Conservation (phyloP, 257 asterid genomes). For the Solanum etuberosum region DNA sequence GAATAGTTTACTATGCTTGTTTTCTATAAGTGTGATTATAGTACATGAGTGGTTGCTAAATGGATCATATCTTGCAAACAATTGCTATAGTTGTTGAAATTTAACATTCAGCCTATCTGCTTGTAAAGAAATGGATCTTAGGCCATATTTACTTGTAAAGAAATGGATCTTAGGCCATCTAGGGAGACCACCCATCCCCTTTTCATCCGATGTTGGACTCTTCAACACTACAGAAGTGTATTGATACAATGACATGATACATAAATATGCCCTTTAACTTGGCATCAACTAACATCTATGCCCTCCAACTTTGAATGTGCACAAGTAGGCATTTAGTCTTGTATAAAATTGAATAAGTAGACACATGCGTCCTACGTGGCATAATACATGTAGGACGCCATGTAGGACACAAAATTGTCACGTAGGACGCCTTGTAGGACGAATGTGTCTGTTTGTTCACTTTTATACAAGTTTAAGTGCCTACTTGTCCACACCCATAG, state of each 20-base stretch:
- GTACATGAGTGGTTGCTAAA: not conserved
- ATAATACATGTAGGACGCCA: not conserved
- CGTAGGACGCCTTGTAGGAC: not conserved
- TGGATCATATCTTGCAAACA: not conserved
- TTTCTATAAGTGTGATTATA: not conserved
- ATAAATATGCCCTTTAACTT: not conserved
- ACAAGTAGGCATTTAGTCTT: not conserved
- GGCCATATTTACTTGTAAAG: not conserved
- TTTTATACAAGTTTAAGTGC: not conserved
- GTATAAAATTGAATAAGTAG: not conserved
- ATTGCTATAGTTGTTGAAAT: not conserved
- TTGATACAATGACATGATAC: not conserved
- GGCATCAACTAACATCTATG: not conserved
- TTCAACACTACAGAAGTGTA: not conserved
- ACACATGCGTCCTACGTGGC: not conserved
- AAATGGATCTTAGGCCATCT: not conserved
- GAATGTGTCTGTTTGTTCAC: not conserved
- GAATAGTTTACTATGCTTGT: not conserved
- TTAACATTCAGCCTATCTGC: not conserved
- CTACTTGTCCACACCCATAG: not conserved
- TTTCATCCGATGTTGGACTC: not conserved
- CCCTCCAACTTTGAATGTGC: not conserved
- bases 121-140: not conserved
- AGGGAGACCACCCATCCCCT: not conserved
- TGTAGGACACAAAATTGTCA: not conserved